Evolutionary conservation across 148 eudicot genomes (phyloP), one percentile per base, ranked within the genome.

Genomic region (Vaccinium corymbosum): DNA sequence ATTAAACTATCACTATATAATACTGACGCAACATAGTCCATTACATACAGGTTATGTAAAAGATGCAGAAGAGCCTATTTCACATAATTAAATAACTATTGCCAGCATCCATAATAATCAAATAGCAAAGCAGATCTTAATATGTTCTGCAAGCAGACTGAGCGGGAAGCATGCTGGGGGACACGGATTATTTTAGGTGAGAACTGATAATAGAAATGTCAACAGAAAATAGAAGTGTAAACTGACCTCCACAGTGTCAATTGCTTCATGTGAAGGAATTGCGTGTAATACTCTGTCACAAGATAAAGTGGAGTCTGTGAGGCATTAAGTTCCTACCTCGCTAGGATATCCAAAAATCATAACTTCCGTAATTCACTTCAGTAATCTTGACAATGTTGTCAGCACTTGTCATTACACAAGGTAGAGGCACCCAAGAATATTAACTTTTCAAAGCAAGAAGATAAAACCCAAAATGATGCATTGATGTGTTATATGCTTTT

Each of bases 201-300:
- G 29, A 22, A 64, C 71, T 22, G 25, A n/a, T 64, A 64, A 22
- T 64, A 64, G 71, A 13, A 64, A 64, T 9, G 71, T 29, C 25
- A 38, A 4, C 1, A 79, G 52, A 49, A 75, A 64, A 53, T 59
- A 16, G 15, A 50, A 74, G 48, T 48, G 70, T 61, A 32, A 32
- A 92, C 97, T 88, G 51, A 95, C 99, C 98, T 95, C 99, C 81
- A 97, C 99, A 15, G 93, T 95, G 83, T 97, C 98, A 84, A 97
- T 95, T 75, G 99, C 98, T 89, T 95, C 99, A 87, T 92, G 89
- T 35, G 99, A 88, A 86, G 99, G 99, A 84, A 97, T 97, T 10
- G 98, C 94, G 84, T 97, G 98, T 85, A 95, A 89, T 32, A 97
- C 99, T 85, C 99, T 97, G 93, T 88, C 89, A 82, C 68, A 62